Percentiles rank a stretch among this genome's conserved stretches.
Conservation (phyloP, 148 eudicot genomes). For the Camellia lanceoleosa region DNA sequence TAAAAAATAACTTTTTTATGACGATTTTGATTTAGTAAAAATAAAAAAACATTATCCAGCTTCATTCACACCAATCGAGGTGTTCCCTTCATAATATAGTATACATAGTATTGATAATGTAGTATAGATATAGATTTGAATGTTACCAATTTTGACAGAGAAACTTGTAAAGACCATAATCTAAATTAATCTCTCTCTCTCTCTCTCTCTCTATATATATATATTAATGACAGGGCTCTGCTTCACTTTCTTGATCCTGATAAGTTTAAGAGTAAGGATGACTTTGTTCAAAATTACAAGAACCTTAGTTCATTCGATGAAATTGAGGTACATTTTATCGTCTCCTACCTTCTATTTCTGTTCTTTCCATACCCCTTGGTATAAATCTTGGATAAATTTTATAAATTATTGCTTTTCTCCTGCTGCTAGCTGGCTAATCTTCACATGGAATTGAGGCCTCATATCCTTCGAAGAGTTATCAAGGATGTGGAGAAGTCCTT, state of each 20-base stretch:
- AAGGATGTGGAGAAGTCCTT: constrained; percentile 99
- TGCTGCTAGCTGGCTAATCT: constrained; percentile 81
- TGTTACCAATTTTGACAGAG: not conserved
- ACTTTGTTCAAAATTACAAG: constrained; percentile 91
- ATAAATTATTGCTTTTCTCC: not conserved
- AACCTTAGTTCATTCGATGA: constrained; percentile 96
- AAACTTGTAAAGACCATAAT: not conserved
- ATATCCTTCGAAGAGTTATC: constrained; percentile 92
- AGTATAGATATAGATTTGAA: not conserved
- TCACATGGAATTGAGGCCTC: constrained; percentile 97
- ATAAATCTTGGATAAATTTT: not conserved
- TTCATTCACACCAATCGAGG: too few species aligned
- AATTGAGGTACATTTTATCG: constrained; percentile 55
- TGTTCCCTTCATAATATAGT: too few species aligned
- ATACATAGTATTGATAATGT: too few species aligned
- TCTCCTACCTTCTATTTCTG: not conserved
- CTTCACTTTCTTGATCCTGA: constrained; percentile 96
- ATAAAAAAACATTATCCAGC: too few species aligned
- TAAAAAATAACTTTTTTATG: too few species aligned
- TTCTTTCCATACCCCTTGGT: not conserved
- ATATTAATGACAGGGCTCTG: constrained; percentile 62
- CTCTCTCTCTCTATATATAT: not conserved
- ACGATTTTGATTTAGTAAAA: too few species aligned
- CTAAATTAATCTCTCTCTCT: not conserved
- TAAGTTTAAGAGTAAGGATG: constrained; percentile 87